phyloP scores from a whole-genome alignment of 148 eudicot genomes.

The Spergularia marina region DNA sequence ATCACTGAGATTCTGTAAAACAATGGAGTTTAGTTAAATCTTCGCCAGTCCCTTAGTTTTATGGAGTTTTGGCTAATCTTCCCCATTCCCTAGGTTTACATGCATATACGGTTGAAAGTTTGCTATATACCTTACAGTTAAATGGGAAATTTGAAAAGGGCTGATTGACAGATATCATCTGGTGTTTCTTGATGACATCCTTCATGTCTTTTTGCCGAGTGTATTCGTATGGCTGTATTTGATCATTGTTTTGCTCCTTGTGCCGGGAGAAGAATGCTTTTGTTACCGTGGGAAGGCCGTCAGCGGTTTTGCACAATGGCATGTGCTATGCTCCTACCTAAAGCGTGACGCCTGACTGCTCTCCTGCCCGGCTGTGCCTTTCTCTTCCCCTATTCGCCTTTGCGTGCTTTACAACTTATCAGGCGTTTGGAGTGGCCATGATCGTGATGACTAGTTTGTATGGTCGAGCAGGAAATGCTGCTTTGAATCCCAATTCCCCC shows the following conservation, averaged over 20 bases:
- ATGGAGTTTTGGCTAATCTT: constrained; percentile 14
- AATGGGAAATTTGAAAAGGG: not conserved
- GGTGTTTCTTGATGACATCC: not conserved
- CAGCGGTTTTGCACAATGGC: not conserved
- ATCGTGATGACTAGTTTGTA: too few relatives aligned
- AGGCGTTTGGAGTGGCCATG: too few relatives aligned
- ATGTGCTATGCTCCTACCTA: not conserved
- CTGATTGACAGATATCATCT: constrained; percentile 5
- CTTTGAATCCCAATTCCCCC: too few relatives aligned
- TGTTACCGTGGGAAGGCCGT: not conserved
- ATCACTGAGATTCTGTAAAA: constrained; percentile 17
- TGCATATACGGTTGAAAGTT: constrained; percentile 9
- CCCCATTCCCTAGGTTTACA: constrained; percentile 14
- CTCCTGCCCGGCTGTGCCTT: too few relatives aligned
- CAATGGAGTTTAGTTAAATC: constrained; percentile 9
- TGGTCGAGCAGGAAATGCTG: too few relatives aligned
- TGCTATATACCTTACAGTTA: not conserved
- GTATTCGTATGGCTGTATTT: not conserved
- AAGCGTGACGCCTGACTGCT: too few relatives aligned
- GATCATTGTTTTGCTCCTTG: not conserved
- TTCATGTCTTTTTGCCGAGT: not conserved
- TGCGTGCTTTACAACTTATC: too few relatives aligned
- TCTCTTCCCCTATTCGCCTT: too few relatives aligned
- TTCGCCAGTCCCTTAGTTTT: constrained; percentile 10
- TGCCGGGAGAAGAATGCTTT: not conserved